These are phyloP conservation scores for Komagataella phaffii DNA, from an alignment of 805 yeast species.

Conservation along the genomic window DNA sequence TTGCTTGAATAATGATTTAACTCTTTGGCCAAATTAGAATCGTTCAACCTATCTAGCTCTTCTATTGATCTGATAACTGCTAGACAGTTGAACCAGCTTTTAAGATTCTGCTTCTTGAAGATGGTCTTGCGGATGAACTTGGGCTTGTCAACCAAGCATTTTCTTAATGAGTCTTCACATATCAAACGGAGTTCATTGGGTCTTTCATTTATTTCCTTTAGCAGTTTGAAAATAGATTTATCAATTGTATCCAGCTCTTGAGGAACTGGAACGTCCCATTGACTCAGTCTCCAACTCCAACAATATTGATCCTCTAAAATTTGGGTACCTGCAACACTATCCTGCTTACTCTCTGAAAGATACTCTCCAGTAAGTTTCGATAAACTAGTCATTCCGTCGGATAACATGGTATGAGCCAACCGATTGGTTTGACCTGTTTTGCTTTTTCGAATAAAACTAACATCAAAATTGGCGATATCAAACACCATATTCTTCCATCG, in stretches of 20 bases:
- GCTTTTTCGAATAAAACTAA: constrained; percentile 5
- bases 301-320: constrained; percentile 17
- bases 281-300: constrained; percentile 62
- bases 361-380: constrained; percentile 1
- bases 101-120: not conserved
- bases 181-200: constrained; percentile 8
- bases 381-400: constrained; percentile 29
- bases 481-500: constrained; percentile 33
- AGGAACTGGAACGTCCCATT: constrained; percentile 62
- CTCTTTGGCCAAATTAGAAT: not conserved
- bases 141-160: not conserved
- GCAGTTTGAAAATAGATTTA: constrained; percentile 34
- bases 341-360: not conserved
- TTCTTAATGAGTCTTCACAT: constrained; percentile 8
- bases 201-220: constrained; percentile 31
- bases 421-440: constrained; percentile 1
- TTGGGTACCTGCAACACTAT: not conserved
- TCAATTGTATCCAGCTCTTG: constrained; percentile 20
- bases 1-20: constrained; percentile 7
- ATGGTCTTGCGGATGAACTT: not conserved
- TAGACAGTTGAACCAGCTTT: constrained; percentile 17
- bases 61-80: constrained; percentile 15
- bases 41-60: constrained; percentile 7
- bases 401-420: constrained; percentile 24
- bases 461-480: constrained; percentile 44